These are phyloP conservation scores for Boletus eberwhitei DNA, from an alignment of 768 basidiomycete genomes.

Conservation along the genomic window DNA sequence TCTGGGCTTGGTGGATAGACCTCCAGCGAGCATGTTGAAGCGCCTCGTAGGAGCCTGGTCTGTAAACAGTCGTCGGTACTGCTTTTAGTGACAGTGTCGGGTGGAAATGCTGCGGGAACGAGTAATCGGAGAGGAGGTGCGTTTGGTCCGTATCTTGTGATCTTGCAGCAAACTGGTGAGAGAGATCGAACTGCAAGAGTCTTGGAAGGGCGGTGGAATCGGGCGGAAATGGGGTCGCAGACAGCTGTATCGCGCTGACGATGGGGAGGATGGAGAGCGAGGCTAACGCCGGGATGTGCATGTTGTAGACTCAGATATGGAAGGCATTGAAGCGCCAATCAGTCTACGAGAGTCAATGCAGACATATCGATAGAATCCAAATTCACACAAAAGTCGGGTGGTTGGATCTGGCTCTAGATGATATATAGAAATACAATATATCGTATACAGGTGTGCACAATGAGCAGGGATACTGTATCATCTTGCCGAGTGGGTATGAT, in stretches of 20 bases:
- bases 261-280: background rate
- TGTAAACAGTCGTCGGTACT: conserved; percentile 50
- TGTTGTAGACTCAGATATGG: background rate
- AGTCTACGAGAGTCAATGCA: too few species aligned
- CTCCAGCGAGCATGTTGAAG: conserved; percentile 51
- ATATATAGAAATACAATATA: conserved; percentile 7
- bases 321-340: background rate
- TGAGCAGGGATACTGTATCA: conserved; percentile 5
- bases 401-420: background rate
- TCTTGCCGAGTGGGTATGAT: background rate
- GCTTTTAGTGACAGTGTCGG: conserved; percentile 38
- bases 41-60: conserved; percentile 50
- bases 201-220: background rate
- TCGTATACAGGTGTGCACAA: background rate
- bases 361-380: background rate
- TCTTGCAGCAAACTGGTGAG: conserved; percentile 10
- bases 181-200: conserved; percentile 23
- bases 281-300: conserved; percentile 2
- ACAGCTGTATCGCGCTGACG: background rate
- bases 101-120: conserved; percentile 2
- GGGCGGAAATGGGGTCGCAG: background rate
- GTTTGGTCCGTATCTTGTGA: conserved; percentile 4
- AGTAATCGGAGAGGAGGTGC: conserved; percentile 1
- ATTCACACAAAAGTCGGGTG: background rate
- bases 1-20: conserved; percentile 48